Evolutionary conservation across 1,284 basidiomycete genomes (phyloP).

Genomic region (Pseudozyma tsukubaensis): DNA sequence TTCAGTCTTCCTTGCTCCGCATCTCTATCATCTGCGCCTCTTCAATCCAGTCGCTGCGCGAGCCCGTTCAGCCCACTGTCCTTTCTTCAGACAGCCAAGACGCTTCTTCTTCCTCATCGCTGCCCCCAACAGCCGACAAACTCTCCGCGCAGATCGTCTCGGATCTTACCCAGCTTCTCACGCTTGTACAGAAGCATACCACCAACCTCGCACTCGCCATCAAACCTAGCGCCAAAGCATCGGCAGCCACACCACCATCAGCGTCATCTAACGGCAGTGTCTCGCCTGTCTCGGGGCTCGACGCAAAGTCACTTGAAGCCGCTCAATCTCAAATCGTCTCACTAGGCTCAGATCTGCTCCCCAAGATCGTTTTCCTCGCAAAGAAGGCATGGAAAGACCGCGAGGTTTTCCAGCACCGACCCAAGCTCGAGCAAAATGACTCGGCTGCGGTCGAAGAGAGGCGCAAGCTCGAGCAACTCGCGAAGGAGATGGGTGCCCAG

Average conservation of each 20-base stretch:
- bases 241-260: constrained; percentile 4
- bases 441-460: constrained; percentile 34
- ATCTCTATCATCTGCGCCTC: constrained; percentile 62
- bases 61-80: constrained; percentile 42
- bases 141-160: constrained; percentile 50
- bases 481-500: constrained; percentile 51
- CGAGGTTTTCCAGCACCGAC: constrained; percentile 39
- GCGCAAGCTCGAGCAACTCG: constrained; percentile 42
- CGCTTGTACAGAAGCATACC: constrained; percentile 49
- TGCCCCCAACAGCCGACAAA: constrained; percentile 26
- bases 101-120: constrained; percentile 12
- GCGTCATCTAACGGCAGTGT: constrained; percentile 5
- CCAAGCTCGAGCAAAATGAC: constrained; percentile 15
- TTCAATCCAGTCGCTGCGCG: constrained; percentile 54
- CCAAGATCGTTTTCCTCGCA: constrained; percentile 59
- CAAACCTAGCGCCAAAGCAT: constrained; percentile 34
- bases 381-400: constrained; percentile 58
- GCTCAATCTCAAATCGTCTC: constrained; percentile 53
- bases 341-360: constrained; percentile 51
- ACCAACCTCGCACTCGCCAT: constrained; percentile 56
- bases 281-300: constrained; percentile 52
- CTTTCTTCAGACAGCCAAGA: constrained; percentile 12
- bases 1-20: constrained; percentile 59
- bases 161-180: constrained; percentile 48
- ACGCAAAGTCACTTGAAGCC: constrained; percentile 50